Evolutionary conservation across 2,329 filamentous ascomycete genomes (phyloP), one percentile per base, ranked within the genome.

Genomic region (Torrubiella hemipterigena): DNA sequence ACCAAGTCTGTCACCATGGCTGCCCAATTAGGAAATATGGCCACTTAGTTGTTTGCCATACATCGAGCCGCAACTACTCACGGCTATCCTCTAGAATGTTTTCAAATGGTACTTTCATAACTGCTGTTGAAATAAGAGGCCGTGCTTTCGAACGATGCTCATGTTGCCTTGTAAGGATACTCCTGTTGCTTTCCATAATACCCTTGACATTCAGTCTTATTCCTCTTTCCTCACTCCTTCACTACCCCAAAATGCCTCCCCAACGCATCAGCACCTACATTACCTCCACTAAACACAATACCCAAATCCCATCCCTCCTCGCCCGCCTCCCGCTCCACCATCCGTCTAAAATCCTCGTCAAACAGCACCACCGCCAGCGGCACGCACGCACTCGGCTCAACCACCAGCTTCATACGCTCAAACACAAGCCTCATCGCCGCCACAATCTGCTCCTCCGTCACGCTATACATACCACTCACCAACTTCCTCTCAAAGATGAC

Each of bases 351-450:
- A 4, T 86, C 83, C 55, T 93, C 83, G 51, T 94, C 81, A 42
- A 74, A 95, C 42, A 96, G 58, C 31, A 77, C 78, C 7, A 83
- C 81, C 0, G 89, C 91, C 37, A 96, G 54, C 2, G 76, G 73
- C n/a, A 95, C 87, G 3, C 78, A 85, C 1, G 81, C 74, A 54
- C 80, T 87, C 15, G 89, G 89, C 65, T 96, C 89, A 10, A 95
- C 76, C 15, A 95, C 75, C 28, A 93, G 60, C 71, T 96, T 95
- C 67, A 91, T 75, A 35, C 87, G 63, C 69, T 96, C 89, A 39
- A 87, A 60, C 20, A 93, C 79, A 38, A 96, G 55, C 38, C 69
- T 60, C 70, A 94, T 69, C 10, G 87, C 81, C 15, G 63, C 67
- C 46, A 70, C 68, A 51, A 96, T 95, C 63, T 94, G 74, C 33